Base-by-base conservation (phyloP, 2,329 filamentous ascomycete genomes). In the Davidsoniella neocaledoniae region DNA sequence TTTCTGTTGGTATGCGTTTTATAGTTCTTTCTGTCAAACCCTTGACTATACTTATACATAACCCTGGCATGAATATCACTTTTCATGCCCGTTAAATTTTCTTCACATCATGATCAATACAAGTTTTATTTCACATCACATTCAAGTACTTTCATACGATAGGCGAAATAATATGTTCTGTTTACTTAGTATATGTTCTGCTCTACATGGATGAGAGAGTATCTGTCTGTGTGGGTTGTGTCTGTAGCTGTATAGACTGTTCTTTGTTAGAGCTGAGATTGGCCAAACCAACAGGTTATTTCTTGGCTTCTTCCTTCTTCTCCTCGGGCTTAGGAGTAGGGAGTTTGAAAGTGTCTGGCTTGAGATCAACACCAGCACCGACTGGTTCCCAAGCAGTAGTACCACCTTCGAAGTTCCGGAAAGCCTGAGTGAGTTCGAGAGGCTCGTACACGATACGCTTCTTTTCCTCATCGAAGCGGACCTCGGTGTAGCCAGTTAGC, bases 371-470 rank as follows among this genome's bases (percentile, higher is more conserved):
- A 58, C 90, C 90, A 55, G 75, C 56, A 53, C 74, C 77, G 55
- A 81, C 66, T 56, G 74, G 77, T 69, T 80, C 77, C 77, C 77
- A 81, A 12, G 75, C 75, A 56, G 80, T 79, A 43, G 79, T 79
- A 51, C 87, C 86, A 54, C 88, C 87, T 69, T 95, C 88, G 62
- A 98, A 98, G 71, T 98, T 96, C 59, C 91, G 81, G 79, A 93
- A 98, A 6, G 93, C 91, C 68, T 98, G 91, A 12, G 91, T 96
- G 67, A 98, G 76, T 72, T 98, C 91, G 46, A 98, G 73, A 39
- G 93, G 91, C 73, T 98, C 93, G 29, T 93, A 90, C 54, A 98
- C 90, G 63, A 98, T 95, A 55, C 91, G 79, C 79, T 98, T 98
- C 84, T 95, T 98, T 76, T 98, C 93, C 70, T 98, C 91, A 58